phyloP scores from a whole-genome alignment of 441 rosid genomes.

The Geranium incanum region DNA sequence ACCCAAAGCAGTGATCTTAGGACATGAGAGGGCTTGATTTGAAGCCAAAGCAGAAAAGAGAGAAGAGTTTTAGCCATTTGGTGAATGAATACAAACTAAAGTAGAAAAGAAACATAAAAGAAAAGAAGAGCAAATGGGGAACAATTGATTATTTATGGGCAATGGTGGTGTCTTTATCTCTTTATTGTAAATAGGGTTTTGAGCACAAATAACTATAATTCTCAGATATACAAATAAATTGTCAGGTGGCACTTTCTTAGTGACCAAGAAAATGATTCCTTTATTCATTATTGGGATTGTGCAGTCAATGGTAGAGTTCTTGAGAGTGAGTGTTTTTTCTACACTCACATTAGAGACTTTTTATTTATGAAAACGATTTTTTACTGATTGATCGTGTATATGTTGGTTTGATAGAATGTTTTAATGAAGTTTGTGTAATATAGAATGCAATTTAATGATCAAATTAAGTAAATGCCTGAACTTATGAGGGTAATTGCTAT shows the following conservation, averaged over 20 bases:
- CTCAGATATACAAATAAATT: neutral
- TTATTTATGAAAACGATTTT: too few relatives aligned
- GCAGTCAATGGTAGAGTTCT: too few relatives aligned
- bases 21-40: neutral
- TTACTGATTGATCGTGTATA: too few relatives aligned
- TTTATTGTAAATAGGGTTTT: neutral
- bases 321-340: too few relatives aligned
- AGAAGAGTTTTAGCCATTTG: neutral
- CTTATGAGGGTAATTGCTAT: too few relatives aligned
- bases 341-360: too few relatives aligned
- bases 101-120: neutral
- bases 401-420: too few relatives aligned
- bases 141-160: neutral
- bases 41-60: neutral
- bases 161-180: neutral
- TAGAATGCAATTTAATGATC: too few relatives aligned
- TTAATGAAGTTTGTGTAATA: too few relatives aligned
- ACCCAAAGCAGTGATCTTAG: neutral
- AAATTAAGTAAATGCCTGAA: too few relatives aligned
- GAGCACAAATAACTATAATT: neutral
- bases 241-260: slow-evolving; percentile 33
- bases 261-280: slow-evolving; percentile 22
- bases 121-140: neutral
- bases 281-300: too few relatives aligned
- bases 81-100: neutral